phyloP scores from a whole-genome alignment of 2,329 filamentous ascomycete genomes.

The Cercospora brassicicola region DNA sequence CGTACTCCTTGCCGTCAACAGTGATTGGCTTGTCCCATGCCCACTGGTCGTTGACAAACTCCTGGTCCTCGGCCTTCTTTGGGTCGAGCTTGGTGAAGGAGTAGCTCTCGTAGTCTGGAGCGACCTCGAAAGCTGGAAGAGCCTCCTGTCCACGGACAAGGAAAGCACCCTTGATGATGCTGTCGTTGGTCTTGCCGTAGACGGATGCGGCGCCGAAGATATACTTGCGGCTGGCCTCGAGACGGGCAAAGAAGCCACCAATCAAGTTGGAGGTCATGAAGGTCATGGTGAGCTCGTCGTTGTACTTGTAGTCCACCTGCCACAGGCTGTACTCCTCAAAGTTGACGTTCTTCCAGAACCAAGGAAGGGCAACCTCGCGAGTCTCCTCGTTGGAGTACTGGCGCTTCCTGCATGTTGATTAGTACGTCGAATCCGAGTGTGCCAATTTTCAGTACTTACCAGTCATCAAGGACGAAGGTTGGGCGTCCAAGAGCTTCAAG shows the following conservation, averaged over 20 bases:
- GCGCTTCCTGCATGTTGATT: constrained; percentile 63
- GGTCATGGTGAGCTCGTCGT: constrained; percentile 90
- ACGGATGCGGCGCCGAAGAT: constrained; percentile 89
- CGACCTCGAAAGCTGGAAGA: constrained; percentile 87
- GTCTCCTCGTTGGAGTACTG: constrained; percentile 97
- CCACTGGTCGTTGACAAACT: constrained; percentile 86
- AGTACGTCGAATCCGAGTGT: background rate
- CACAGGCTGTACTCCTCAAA: constrained; percentile 95
- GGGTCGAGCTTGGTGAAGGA: constrained; percentile 94
- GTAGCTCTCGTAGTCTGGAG: constrained; percentile 97
- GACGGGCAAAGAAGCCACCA: constrained; percentile 93
- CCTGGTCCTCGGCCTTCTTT: constrained; percentile 77
- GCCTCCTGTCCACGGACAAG: constrained; percentile 89
- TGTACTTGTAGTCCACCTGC: constrained; percentile 97
- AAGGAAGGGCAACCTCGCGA: constrained; percentile 77
- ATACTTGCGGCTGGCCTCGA: constrained; percentile 97
- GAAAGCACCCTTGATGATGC: constrained; percentile 89
- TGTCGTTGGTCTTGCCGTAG: constrained; percentile 85
- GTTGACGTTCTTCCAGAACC: constrained; percentile 97
- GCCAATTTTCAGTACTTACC: constrained; percentile 45
- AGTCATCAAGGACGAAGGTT: constrained; percentile 85
- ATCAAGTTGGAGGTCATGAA: constrained; percentile 99
- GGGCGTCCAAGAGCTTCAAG: constrained; percentile 79
- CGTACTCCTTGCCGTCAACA: constrained; percentile 83
- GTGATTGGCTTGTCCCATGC: constrained; percentile 82